Evolutionary conservation across 192 early-diverging fungal species (phyloP).

Genomic region (Glomus cerebriforme): DNA sequence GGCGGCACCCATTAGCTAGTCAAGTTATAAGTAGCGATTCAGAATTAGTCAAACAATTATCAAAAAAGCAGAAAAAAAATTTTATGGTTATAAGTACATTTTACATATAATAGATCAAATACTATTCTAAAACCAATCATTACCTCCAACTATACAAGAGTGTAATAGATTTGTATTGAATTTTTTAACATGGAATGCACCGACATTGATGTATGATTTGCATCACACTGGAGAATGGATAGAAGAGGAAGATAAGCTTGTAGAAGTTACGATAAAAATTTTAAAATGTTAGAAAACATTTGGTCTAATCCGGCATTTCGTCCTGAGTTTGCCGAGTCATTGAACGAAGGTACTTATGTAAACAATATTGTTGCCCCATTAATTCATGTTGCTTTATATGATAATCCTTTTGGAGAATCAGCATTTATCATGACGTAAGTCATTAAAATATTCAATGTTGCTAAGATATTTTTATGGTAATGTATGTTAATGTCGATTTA

Average conservation of each 20-base stretch:
- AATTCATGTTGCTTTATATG: constrained; percentile 9
- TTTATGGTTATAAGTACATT: too few relatives aligned
- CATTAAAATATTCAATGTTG: neutral
- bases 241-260: neutral
- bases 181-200: neutral
- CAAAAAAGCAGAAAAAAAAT: too few relatives aligned
- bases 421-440: constrained; percentile 25
- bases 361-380: constrained; percentile 1
- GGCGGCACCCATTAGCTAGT: too few relatives aligned
- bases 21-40: too few relatives aligned
- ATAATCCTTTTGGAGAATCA: constrained; percentile 18
- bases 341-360: constrained; percentile 16
- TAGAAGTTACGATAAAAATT: constrained; percentile 18
- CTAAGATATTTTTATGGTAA: neutral
- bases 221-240: neutral
- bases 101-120: too few relatives aligned
- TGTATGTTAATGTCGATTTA: too few relatives aligned
- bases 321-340: constrained; percentile 6
- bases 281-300: neutral
- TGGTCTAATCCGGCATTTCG: constrained; percentile 2
- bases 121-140: too few relatives aligned
- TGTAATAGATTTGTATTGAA: constrained; percentile 5
- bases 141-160: neutral
- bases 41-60: too few relatives aligned
- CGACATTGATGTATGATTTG: neutral